Percentiles rank a stretch among this genome's conserved stretches.
Conservation (phyloP, 768 basidiomycete species). For the Leccinum aurantiacum region DNA sequence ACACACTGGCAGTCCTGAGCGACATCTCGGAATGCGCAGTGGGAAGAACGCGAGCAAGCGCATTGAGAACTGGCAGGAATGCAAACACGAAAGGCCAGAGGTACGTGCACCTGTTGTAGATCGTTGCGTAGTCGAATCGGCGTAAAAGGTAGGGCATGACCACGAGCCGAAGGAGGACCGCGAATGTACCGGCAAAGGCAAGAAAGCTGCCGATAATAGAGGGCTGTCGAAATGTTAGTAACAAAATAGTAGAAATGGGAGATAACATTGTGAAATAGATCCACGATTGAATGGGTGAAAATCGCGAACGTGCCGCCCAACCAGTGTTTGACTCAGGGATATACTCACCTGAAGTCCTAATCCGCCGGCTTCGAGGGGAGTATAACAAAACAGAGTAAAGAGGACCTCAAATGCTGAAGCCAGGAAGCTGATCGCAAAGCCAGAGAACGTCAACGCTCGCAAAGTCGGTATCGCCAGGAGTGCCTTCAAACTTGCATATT, state of each 20-base stretch:
- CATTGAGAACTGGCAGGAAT: slow-evolving; percentile 6
- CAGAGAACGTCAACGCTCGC: not conserved
- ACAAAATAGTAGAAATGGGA: slow-evolving; percentile 14
- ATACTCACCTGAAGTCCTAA: slow-evolving; percentile 48
- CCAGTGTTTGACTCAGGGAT: not conserved
- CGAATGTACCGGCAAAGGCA: slow-evolving; percentile 47
- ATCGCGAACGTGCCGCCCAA: not conserved
- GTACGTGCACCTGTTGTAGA: slow-evolving; percentile 5
- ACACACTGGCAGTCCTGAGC: too few relatives aligned
- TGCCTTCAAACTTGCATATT: not conserved
- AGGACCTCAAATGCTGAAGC: not conserved
- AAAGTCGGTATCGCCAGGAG: not conserved
- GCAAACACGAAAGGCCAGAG: slow-evolving; percentile 8
- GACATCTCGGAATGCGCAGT: not conserved
- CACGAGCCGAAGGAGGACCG: slow-evolving; percentile 48
- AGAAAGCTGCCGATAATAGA: slow-evolving; percentile 57
- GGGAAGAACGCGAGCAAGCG: not conserved
- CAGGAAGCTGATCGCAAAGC: not conserved
- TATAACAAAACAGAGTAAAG: not conserved
- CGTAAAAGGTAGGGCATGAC: slow-evolving; percentile 39
- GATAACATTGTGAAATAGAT: not conserved
- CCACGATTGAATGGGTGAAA: not conserved
- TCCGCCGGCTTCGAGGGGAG: not conserved
- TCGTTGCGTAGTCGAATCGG: slow-evolving; percentile 11
- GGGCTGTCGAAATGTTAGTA: slow-evolving; percentile 33